Percentiles rank a stretch among this genome's conserved stretches.
Evolutionary conservation across 2,329 filamentous ascomycete species (phyloP).

Genomic region (Trichoderma koningiopsis): DNA sequence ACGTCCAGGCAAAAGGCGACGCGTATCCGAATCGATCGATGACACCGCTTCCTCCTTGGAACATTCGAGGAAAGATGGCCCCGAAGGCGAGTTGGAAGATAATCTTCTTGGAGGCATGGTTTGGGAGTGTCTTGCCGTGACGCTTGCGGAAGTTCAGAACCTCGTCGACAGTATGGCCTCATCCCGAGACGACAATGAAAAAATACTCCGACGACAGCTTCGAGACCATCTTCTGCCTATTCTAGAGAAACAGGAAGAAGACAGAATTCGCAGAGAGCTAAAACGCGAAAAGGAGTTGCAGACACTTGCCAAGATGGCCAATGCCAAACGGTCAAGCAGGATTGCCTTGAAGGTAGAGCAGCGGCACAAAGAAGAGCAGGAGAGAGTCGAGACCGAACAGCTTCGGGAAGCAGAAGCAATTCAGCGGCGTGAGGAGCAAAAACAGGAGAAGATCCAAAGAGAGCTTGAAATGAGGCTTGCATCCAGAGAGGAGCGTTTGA

Average conservation of each 20-base stretch:
- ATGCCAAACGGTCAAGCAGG: conserved; percentile 89
- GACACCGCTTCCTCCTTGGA: conserved; percentile 42
- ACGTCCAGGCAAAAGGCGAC: conserved; percentile 73
- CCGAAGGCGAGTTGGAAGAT: conserved; percentile 45
- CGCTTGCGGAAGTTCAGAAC: conserved; percentile 71
- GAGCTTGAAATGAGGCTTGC: conserved; percentile 79
- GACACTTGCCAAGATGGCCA: conserved; percentile 83
- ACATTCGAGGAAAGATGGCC: conserved; percentile 37
- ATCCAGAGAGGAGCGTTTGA: conserved; percentile 82
- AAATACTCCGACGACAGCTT: conserved; percentile 70
- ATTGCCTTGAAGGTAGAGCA: conserved; percentile 81
- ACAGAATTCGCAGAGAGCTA: conserved; percentile 68
- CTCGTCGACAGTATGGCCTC: conserved; percentile 73
- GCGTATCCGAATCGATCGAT: conserved; percentile 46
- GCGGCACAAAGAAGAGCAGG: conserved; percentile 72
- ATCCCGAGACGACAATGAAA: conserved; percentile 83
- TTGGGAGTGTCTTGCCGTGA: conserved; percentile 91
- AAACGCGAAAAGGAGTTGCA: conserved; percentile 77
- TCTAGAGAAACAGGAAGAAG: conserved; percentile 76
- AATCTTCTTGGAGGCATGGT: conserved; percentile 73
- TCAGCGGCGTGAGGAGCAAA: conserved; percentile 67
- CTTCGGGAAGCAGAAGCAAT: conserved; percentile 59
- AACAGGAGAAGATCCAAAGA: conserved; percentile 60
- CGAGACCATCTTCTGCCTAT: conserved; percentile 80
- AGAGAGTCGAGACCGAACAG: conserved; percentile 64